These are phyloP conservation scores for Blastocystis sp. DNA, from an alignment of 352 stramenopile species.

Conservation along the genomic window DNA sequence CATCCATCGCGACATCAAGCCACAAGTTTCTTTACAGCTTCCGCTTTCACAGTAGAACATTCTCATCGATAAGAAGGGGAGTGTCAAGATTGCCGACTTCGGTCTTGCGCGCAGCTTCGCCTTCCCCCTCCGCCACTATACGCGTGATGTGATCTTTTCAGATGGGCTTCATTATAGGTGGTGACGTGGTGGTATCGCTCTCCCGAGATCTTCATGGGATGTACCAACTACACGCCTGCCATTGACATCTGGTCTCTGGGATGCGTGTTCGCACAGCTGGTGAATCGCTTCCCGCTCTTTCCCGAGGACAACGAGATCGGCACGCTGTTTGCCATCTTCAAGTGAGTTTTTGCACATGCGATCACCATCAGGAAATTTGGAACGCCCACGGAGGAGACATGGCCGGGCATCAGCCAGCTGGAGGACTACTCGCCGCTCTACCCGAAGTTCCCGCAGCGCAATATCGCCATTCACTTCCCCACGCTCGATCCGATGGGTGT, in stretches of 20 bases:
- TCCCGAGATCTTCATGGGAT: conserved; percentile 87
- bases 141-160: conserved; percentile 72
- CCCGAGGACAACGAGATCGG: conserved; percentile 71
- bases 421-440: conserved; percentile 93
- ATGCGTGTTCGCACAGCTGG: conserved; percentile 89
- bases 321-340: conserved; percentile 58
- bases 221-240: conserved; percentile 86
- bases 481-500: conserved; percentile 78
- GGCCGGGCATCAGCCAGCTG: conserved; percentile 89
- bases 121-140: conserved; percentile 68
- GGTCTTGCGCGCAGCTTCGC: conserved; percentile 83
- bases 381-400: conserved; percentile 88
- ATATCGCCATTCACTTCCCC: background rate
- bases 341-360: background rate
- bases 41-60: conserved; percentile 77
- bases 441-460: conserved; percentile 79
- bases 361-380: conserved; percentile 79
- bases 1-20: conserved; percentile 94
- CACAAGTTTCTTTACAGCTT: no score
- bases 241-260: conserved; percentile 87
- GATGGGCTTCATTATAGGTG: conserved; percentile 88
- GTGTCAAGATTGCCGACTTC: conserved; percentile 87
- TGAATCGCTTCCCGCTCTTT: conserved; percentile 84
- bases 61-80: conserved; percentile 70
- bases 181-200: conserved; percentile 92